phyloP scores from a whole-genome alignment of 2,329 filamentous ascomycete genomes.

The Cyclaneusma minus region DNA sequence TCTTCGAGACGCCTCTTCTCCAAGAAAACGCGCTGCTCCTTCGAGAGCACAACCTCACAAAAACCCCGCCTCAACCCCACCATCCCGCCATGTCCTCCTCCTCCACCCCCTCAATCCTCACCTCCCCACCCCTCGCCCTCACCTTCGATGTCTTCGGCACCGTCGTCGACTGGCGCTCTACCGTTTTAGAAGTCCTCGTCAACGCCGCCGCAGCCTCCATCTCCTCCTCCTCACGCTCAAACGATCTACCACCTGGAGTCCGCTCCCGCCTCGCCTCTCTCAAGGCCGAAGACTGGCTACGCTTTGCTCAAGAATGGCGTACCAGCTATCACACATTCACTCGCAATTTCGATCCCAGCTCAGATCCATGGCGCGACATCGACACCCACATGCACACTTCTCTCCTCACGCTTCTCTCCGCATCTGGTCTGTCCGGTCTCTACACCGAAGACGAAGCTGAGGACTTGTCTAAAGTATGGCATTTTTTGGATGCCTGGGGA shows the following conservation, averaged over 20 bases:
- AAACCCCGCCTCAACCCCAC: not conserved
- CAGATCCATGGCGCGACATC: slow-evolving; percentile 45
- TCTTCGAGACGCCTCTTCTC: too few relatives aligned
- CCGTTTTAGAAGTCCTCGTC: slow-evolving; percentile 43
- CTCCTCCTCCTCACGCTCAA: slow-evolving; percentile 28
- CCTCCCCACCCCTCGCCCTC: slow-evolving; percentile 34
- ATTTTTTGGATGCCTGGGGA: slow-evolving; percentile 52
- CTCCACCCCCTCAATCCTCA: slow-evolving; percentile 4
- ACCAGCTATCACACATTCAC: slow-evolving; percentile 48
- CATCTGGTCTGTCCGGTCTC: slow-evolving; percentile 39
- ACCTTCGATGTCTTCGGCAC: slow-evolving; percentile 71
- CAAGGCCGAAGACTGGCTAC: slow-evolving; percentile 40
- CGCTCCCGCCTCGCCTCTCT: slow-evolving; percentile 33
- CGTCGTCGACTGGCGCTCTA: slow-evolving; percentile 61
- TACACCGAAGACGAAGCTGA: slow-evolving; percentile 48
- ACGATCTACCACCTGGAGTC: slow-evolving; percentile 28
- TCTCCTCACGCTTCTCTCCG: slow-evolving; percentile 38
- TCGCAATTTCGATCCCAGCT: slow-evolving; percentile 28
- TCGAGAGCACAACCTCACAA: too few relatives aligned
- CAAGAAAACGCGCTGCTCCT: too few relatives aligned
- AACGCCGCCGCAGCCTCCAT: slow-evolving; percentile 30
- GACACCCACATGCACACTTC: slow-evolving; percentile 56
- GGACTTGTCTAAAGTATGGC: slow-evolving; percentile 54
- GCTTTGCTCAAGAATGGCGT: slow-evolving; percentile 58
- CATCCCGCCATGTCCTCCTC: slow-evolving; percentile 9